phyloP scores from a whole-genome alignment of 2,329 filamentous ascomycete species.

The Penicillium sp. region DNA sequence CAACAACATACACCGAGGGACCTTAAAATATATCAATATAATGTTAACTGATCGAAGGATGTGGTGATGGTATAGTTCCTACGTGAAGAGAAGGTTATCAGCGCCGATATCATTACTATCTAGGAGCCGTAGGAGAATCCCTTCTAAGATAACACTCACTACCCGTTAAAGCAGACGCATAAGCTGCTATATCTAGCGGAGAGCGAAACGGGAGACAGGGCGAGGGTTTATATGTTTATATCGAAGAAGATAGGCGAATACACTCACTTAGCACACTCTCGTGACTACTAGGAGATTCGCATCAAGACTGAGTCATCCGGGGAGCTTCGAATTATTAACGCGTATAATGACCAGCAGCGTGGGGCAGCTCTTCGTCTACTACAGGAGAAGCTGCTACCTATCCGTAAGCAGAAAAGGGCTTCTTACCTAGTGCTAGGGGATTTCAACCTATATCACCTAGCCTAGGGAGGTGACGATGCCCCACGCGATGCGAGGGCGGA shows the following conservation, averaged over 20 bases:
- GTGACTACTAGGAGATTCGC: neutral
- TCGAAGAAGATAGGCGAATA: neutral
- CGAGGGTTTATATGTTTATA: neutral
- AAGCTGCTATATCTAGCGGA: neutral
- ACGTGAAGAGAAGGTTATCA: neutral
- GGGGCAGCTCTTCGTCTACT: neutral
- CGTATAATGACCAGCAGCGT: neutral
- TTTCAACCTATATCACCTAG: slow-evolving; percentile 1
- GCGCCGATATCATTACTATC: slow-evolving; percentile 9
- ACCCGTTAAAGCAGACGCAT: neutral
- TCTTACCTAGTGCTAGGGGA: neutral
- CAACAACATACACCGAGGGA: neutral
- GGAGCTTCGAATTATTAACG: slow-evolving; percentile 1
- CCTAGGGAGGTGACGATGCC: slow-evolving; percentile 8
- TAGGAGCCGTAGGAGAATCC: slow-evolving; percentile 11
- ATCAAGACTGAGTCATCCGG: neutral
- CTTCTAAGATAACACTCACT: neutral
- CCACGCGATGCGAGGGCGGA: slow-evolving; percentile 7
- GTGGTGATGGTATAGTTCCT: slow-evolving; percentile 6
- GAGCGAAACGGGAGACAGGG: neutral
- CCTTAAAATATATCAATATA: neutral
- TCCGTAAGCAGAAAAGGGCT: neutral
- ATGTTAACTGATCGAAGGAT: neutral
- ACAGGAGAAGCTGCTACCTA: neutral
- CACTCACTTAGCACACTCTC: neutral